Percentiles rank a stretch among this genome's conserved stretches.
These are phyloP conservation scores for Clohesyomyces aquaticus DNA, from an alignment of 495 filamentous ascomycete genomes.

Conservation along the genomic window DNA sequence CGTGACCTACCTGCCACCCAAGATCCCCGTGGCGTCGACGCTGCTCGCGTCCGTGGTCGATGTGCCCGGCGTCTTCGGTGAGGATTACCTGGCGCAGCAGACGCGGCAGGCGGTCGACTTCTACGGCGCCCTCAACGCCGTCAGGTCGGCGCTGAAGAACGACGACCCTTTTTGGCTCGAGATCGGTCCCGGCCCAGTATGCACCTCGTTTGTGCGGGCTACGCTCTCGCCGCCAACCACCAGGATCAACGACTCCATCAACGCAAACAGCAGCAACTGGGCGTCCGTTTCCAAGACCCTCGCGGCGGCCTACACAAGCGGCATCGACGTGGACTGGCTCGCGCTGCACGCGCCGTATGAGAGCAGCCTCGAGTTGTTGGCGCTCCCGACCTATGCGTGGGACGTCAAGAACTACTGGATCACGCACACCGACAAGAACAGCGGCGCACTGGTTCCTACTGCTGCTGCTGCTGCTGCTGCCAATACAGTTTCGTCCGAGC, in stretches of 20 bases:
- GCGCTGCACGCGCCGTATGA: slow-evolving; percentile 2
- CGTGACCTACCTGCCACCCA: slow-evolving; percentile 20
- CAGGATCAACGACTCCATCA: too few species aligned
- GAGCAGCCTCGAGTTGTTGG: slow-evolving; percentile 2
- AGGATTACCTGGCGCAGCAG: slow-evolving; percentile 66
- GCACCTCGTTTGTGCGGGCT: too few species aligned
- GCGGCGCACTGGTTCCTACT: neutral
- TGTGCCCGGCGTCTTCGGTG: slow-evolving; percentile 70
- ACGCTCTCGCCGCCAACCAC: too few species aligned
- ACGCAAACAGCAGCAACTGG: too few species aligned
- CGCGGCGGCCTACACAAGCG: too few species aligned
- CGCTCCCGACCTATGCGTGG: slow-evolving; percentile 11
- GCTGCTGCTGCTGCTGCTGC: too few species aligned
- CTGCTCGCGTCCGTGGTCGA: slow-evolving; percentile 65
- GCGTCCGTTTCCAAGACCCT: too few species aligned
- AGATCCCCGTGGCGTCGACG: slow-evolving; percentile 34
- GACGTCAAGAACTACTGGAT: slow-evolving; percentile 15
- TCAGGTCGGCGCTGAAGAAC: too few species aligned
- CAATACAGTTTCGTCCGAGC: too few species aligned
- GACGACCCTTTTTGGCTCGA: too few species aligned
- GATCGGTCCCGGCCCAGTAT: too few species aligned
- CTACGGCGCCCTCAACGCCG: neutral
- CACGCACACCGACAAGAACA: neutral
- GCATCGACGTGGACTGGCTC: too few species aligned
- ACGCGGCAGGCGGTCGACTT: slow-evolving; percentile 76